Conservation (phyloP, 2,329 filamentous ascomycete species). For the Diaporthe sp. region DNA sequence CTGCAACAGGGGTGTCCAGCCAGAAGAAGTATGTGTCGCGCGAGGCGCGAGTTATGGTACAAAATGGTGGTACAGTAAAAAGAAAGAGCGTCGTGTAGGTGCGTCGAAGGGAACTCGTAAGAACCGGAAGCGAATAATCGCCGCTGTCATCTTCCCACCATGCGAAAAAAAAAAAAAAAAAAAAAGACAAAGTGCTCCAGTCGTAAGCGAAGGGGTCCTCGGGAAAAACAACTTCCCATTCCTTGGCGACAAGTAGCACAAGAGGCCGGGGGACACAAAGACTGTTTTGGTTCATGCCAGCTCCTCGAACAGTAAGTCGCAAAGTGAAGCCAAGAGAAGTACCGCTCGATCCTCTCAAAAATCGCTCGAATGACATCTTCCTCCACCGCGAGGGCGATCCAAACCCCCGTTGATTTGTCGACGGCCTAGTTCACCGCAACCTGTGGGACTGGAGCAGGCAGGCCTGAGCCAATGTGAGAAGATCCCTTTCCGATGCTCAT, state of each 20-base stretch:
- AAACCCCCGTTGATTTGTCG: neutral
- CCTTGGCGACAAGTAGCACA: neutral
- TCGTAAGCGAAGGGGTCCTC: fast-evolving
- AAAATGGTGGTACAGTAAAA: neutral
- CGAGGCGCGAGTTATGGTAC: neutral
- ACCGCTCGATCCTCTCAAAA: neutral
- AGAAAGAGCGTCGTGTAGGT: neutral
- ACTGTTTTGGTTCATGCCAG: neutral
- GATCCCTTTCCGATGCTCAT: neutral
- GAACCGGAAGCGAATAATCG: neutral
- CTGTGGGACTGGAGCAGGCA: neutral
- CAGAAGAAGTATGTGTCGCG: neutral
- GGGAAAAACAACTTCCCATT: neutral
- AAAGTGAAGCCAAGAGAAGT: neutral
- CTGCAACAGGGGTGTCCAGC: neutral
- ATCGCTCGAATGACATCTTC: no score
- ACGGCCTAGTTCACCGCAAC: neutral
- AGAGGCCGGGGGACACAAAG: neutral
- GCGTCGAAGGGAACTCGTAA: no score
- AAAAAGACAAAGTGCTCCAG: neutral
- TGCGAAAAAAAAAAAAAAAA: neutral
- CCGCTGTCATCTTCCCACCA: neutral
- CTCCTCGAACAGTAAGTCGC: neutral
- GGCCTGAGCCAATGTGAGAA: fast-evolving
- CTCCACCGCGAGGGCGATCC: neutral